Conservation (phyloP, 2,329 filamentous ascomycete genomes). For the Trichoderma hamatum region DNA sequence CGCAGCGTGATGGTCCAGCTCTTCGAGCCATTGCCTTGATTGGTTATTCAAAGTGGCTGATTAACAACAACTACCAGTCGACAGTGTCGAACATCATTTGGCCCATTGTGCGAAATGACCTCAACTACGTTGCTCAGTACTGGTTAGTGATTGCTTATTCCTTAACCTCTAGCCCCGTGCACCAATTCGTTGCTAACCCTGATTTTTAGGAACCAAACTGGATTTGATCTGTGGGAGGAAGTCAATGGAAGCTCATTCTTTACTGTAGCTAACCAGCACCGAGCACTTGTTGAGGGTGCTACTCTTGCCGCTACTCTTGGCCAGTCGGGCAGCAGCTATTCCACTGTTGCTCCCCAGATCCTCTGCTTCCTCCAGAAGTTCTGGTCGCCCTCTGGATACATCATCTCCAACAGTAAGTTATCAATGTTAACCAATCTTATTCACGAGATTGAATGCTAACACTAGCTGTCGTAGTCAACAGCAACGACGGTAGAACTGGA, state of each 20-base stretch:
- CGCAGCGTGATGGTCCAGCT: slow-evolving; percentile 78
- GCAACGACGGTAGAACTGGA: slow-evolving; percentile 63
- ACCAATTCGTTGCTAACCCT: slow-evolving; percentile 4
- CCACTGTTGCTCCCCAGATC: slow-evolving; percentile 67
- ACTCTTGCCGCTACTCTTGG: slow-evolving; percentile 66
- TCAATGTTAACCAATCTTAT: neutral
- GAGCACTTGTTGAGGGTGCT: slow-evolving; percentile 69
- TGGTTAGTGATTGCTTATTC: slow-evolving; percentile 48
- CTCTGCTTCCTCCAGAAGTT: slow-evolving; percentile 75
- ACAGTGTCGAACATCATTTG: slow-evolving; percentile 63
- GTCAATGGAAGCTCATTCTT: slow-evolving; percentile 78
- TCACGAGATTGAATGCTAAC: neutral
- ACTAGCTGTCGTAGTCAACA: slow-evolving; percentile 49
- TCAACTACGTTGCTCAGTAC: slow-evolving; percentile 74
- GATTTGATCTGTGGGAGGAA: slow-evolving; percentile 85
- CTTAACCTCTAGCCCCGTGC: neutral
- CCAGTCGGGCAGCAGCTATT: slow-evolving; percentile 62
- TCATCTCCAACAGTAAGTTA: slow-evolving; percentile 64
- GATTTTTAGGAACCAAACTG: slow-evolving; percentile 53
- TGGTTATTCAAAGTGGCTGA: slow-evolving; percentile 71
- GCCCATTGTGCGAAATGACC: slow-evolving; percentile 76
- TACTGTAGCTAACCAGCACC: slow-evolving; percentile 70
- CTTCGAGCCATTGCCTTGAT: slow-evolving; percentile 75
- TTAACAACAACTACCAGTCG: slow-evolving; percentile 64
- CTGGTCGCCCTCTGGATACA: slow-evolving; percentile 66